These are phyloP conservation scores for Cenchrus fungigraminus DNA, from an alignment of 176 grass and related monocot genomes.

Conservation along the genomic window DNA sequence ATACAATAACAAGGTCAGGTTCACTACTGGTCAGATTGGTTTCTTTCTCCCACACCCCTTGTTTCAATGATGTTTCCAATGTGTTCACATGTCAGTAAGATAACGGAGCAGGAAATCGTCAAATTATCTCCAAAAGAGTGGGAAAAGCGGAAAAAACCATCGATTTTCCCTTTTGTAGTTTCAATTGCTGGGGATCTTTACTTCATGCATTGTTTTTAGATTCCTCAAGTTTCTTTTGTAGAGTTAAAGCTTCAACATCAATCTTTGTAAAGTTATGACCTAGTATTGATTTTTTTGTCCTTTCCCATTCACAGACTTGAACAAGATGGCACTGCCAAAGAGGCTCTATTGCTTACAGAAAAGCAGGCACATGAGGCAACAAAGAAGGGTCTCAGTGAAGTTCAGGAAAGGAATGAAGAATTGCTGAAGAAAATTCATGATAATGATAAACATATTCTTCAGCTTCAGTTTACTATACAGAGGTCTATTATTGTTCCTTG, in stretches of 20 bases:
- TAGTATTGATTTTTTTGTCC: slow-evolving; percentile 11
- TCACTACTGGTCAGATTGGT: slow-evolving; percentile 42
- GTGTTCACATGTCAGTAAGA: not conserved
- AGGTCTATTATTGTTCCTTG: slow-evolving; percentile 45
- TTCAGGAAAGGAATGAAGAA: slow-evolving; percentile 58
- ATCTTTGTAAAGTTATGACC: slow-evolving; percentile 33
- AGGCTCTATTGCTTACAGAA: slow-evolving; percentile 49
- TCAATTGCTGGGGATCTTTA: not conserved
- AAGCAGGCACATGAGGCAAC: slow-evolving; percentile 53
- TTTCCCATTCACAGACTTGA: slow-evolving; percentile 57
- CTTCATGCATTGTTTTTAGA: slow-evolving; percentile 5
- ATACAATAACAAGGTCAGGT: slow-evolving; percentile 54
- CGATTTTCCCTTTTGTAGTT: not conserved
- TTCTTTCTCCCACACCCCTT: not conserved
- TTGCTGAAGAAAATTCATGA: slow-evolving; percentile 53
- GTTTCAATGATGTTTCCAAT: not conserved
- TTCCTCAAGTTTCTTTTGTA: not conserved
- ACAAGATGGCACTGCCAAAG: slow-evolving; percentile 59
- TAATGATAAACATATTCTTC: slow-evolving; percentile 59
- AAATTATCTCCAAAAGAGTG: not conserved
- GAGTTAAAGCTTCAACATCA: not conserved
- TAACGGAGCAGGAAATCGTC: not conserved
- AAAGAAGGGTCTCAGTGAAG: slow-evolving; percentile 45
- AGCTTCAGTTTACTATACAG: slow-evolving; percentile 65
- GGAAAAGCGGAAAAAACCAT: not conserved